Base-by-base conservation (phyloP, 2,329 filamentous ascomycete species). In the Diplodia scrobiculata region DNA sequence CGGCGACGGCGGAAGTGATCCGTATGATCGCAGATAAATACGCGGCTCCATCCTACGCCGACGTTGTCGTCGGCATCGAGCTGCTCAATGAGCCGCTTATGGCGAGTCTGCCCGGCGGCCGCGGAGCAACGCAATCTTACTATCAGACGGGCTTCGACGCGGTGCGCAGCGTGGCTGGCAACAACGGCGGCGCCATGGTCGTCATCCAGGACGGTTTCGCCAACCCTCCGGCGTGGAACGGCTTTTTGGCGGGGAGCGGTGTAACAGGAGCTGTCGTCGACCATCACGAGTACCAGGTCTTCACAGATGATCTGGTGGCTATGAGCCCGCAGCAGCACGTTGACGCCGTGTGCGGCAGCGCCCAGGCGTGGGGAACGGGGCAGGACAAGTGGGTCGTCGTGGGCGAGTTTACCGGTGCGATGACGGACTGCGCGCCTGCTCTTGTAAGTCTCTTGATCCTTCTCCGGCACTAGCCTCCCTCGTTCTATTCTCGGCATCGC, bases 281-380 rank as follows among this genome's bases (percentile, higher is more conserved):
- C 72, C 86, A 88, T 67, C 88, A 91, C 73, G 86, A 90, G 72
- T 91, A 90, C 73, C 84, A 89, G 72, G 81, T 87, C 67, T 90
- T 90, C 76, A 81, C 79, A 67, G 75, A 81, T 34, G 78, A 76
- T 0, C 78, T 84, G 27, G 77, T 88, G 29, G 79, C 80, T 21
- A 74, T 84, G 73, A 76, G 79, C 38, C 81, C 82, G 4, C 77
- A 79, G 69, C 73, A 84, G 63, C 88, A 90, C 70, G 76, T 84
- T 51, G 76, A 82, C 66, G 76, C 78, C 29, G 86, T 84, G 62
- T 90, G 87, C 77, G 80, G 78, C 63, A 83, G 84, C 69, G 81
- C 80, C 2, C 73, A 75, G 2, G 72, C 76, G 9, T 86, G 86
- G 67, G 74, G 76, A 5, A 47, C 47, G 10, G 79, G 80, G 32